A percentile compares a stretch with the other conserved stretches of the same genome.
phyloP scores from a whole-genome alignment of 108 stramenopile genomes.

The Nitzschia sp. region DNA sequence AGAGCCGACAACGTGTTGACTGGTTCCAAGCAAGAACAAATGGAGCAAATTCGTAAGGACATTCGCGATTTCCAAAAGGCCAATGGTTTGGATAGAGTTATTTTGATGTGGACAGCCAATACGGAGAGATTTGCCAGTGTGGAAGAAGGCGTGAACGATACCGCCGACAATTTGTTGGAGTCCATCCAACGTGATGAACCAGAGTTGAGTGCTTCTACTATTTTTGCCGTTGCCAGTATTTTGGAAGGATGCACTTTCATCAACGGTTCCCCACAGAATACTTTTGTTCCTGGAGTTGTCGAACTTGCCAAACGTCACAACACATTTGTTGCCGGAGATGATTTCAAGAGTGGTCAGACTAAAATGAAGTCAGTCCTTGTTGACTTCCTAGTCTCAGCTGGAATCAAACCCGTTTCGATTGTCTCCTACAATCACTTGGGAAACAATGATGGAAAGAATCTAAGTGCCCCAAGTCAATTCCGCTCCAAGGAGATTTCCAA shows the following conservation, averaged over 20 bases:
- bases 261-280: slow-evolving; percentile 99
- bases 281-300: slow-evolving; percentile 97
- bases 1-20: slow-evolving; percentile 93
- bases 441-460: slow-evolving; percentile 98
- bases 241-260: slow-evolving; percentile 95
- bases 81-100: slow-evolving; percentile 89
- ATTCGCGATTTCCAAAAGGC: slow-evolving; percentile 90
- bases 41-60: slow-evolving; percentile 90
- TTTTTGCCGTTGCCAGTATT: slow-evolving; percentile 95
- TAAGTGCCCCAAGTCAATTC: slow-evolving; percentile 94
- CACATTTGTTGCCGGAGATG: slow-evolving; percentile 95
- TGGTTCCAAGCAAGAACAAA: slow-evolving; percentile 92
- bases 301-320: slow-evolving; percentile 82
- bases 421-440: slow-evolving; percentile 99
- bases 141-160: slow-evolving; percentile 93
- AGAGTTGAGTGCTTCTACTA: slow-evolving; percentile 93
- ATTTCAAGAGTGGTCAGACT: slow-evolving; percentile 99
- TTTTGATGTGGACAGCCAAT: slow-evolving; percentile 98
- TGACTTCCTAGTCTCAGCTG: slow-evolving; percentile 95
- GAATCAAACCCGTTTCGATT: slow-evolving; percentile 95
- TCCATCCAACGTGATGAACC: slow-evolving; percentile 85
- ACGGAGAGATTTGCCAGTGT: slow-evolving; percentile 95
- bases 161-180: slow-evolving; percentile 81
- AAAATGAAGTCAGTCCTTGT: slow-evolving; percentile 97
- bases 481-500: slow-evolving; percentile 98